Conservation (phyloP, 2,329 filamentous ascomycete genomes). For the Colletotrichum lindemuthianum region DNA sequence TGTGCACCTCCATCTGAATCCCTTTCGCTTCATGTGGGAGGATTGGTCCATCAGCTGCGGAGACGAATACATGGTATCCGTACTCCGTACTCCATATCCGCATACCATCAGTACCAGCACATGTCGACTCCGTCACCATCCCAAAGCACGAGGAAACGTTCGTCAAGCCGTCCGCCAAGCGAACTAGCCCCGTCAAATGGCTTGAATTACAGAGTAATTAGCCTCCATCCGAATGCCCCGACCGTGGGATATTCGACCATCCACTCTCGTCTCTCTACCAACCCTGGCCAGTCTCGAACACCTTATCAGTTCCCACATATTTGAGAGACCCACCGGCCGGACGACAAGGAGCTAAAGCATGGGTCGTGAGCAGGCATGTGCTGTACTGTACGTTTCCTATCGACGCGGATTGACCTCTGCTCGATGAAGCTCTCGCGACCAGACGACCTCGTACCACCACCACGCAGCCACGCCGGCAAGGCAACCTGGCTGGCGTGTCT, state of each 20-base stretch:
- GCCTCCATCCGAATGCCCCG: slow-evolving; percentile 27
- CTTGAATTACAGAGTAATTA: slow-evolving; percentile 13
- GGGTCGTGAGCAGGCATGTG: slow-evolving; percentile 19
- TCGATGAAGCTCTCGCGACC: slow-evolving; percentile 25
- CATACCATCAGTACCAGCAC: too few relatives aligned
- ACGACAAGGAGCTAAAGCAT: slow-evolving; percentile 2
- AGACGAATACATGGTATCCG: too few relatives aligned
- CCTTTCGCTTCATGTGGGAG: too few relatives aligned
- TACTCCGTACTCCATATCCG: too few relatives aligned
- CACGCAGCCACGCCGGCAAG: slow-evolving; percentile 15
- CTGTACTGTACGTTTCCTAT: slow-evolving; percentile 11
- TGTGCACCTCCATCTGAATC: neutral
- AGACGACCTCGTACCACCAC: slow-evolving; percentile 23
- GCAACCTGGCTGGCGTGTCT: slow-evolving; percentile 18
- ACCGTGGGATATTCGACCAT: slow-evolving; percentile 7
- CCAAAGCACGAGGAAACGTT: slow-evolving; percentile 8
- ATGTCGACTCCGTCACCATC: neutral
- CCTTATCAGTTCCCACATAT: slow-evolving; percentile 37
- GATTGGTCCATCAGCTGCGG: too few relatives aligned
- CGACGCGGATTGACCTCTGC: slow-evolving; percentile 1
- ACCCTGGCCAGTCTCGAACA: slow-evolving; percentile 17
- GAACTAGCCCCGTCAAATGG: slow-evolving; percentile 19
- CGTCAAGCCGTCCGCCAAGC: slow-evolving; percentile 17
- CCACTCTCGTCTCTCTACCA: neutral
- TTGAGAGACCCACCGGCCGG: slow-evolving; percentile 10